A percentile compares a stretch with the other conserved stretches of the same genome.
phyloP scores from a whole-genome alignment of 2,329 filamentous ascomycete species.

The Colletotrichum camelliae region DNA sequence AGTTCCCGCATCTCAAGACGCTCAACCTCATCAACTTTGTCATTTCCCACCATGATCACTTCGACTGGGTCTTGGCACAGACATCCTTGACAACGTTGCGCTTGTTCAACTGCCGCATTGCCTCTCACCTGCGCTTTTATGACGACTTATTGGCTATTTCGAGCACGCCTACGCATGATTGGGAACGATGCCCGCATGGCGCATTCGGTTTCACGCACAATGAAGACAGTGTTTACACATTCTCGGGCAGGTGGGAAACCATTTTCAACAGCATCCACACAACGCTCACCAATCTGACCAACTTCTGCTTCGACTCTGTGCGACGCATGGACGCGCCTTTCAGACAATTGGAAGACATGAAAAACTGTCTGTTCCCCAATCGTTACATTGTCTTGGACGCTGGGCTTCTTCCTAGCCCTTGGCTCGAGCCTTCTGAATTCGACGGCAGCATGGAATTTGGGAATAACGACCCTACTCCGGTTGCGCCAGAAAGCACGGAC shows the following conservation, averaged over 20 bases:
- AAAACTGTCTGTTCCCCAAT: neutral
- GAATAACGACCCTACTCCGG: neutral
- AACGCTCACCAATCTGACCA: slow-evolving; percentile 13
- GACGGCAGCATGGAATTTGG: neutral
- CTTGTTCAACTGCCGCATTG: slow-evolving; percentile 20
- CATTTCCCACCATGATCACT: slow-evolving; percentile 26
- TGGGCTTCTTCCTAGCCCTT: neutral
- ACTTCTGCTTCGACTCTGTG: slow-evolving; percentile 15
- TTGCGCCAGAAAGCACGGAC: neutral
- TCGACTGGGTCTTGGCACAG: slow-evolving; percentile 28
- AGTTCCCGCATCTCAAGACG: slow-evolving; percentile 23
- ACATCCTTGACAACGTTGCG: slow-evolving; percentile 4
- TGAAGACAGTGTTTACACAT: neutral
- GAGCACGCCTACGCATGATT: slow-evolving; percentile 4
- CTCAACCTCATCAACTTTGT: slow-evolving; percentile 19
- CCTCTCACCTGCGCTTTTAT: neutral
- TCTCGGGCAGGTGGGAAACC: slow-evolving; percentile 24
- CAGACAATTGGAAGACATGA: neutral
- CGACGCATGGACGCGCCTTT: neutral
- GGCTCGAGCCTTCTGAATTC: neutral
- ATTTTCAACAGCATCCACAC: slow-evolving; percentile 25
- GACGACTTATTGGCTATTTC: neutral
- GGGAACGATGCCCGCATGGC: slow-evolving; percentile 4
- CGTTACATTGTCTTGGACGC: neutral
- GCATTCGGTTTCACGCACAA: neutral